Evolutionary conservation across 2,329 filamentous ascomycete species (phyloP).

Genomic region (Sarocladiaceae sp.): DNA sequence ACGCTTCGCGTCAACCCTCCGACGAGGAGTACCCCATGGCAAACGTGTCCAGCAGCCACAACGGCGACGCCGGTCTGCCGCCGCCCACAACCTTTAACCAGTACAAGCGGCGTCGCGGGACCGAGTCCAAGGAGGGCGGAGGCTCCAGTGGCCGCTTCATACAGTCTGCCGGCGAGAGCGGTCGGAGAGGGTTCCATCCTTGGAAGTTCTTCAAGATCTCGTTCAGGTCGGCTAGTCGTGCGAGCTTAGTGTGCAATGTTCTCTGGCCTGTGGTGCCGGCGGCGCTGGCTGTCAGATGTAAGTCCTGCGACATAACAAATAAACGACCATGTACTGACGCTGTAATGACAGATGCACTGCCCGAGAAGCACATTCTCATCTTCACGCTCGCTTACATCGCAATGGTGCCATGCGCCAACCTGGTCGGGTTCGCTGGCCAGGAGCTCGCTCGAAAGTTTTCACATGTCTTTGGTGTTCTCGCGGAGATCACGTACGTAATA

Average conservation of each 20-base stretch:
- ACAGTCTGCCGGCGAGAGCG: constrained; percentile 35
- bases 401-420: constrained; percentile 45
- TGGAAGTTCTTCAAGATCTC: constrained; percentile 36
- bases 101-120: constrained; percentile 13
- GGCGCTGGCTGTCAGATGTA: constrained; percentile 37
- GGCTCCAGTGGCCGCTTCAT: constrained; percentile 14
- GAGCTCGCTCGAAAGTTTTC: constrained; percentile 73
- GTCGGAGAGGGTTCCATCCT: constrained; percentile 37
- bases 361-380: constrained; percentile 33
- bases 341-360: constrained; percentile 23
- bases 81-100: constrained; percentile 21
- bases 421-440: constrained; percentile 49
- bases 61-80: constrained; percentile 16
- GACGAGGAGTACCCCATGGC: not conserved
- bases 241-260: constrained; percentile 39
- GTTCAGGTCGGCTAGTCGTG: constrained; percentile 36
- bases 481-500: constrained; percentile 50
- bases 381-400: constrained; percentile 43
- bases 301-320: constrained; percentile 8
- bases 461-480: constrained; percentile 60
- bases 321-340: constrained; percentile 5
- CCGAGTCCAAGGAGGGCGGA: not conserved
- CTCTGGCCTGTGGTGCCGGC: constrained; percentile 45
- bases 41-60: not conserved
- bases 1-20: not conserved